Percentiles rank a stretch among this genome's conserved stretches.
Evolutionary conservation across 2,329 filamentous ascomycete genomes (phyloP).

Genomic region (Scedosporium dehoogii): DNA sequence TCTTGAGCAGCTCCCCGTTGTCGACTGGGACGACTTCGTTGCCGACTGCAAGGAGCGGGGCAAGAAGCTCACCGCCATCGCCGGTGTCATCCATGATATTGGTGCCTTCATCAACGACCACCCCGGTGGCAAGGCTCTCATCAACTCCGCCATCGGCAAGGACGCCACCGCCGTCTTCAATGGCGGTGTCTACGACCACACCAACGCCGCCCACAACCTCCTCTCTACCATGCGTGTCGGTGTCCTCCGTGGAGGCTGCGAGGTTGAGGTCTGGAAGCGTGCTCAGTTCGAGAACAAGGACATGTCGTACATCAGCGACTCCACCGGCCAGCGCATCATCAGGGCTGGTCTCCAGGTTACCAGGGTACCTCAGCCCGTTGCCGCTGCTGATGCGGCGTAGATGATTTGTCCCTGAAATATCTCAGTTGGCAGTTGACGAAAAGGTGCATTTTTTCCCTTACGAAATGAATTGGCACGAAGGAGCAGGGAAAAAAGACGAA

Average conservation of each 20-base stretch:
- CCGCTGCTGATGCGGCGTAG: constrained; percentile 75
- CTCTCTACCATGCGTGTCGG: constrained; percentile 82
- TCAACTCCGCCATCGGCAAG: constrained; percentile 73
- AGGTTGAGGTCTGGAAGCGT: constrained; percentile 90
- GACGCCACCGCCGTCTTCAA: constrained; percentile 88
- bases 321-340: constrained; percentile 69
- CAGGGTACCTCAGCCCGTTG: constrained; percentile 67
- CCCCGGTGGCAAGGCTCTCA: constrained; percentile 83
- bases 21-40: constrained; percentile 81
- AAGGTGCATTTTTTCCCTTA: background rate
- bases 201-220: constrained; percentile 81
- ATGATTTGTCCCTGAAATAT: background rate
- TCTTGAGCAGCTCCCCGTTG: constrained; percentile 73
- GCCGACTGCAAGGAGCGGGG: constrained; percentile 62
- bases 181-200: constrained; percentile 82
- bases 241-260: constrained; percentile 76
- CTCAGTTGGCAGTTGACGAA: background rate
- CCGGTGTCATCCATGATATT: constrained; percentile 80
- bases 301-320: constrained; percentile 69
- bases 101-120: constrained; percentile 79
- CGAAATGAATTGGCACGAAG: background rate
- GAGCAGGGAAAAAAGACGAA: background rate
- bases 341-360: constrained; percentile 81
- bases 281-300: constrained; percentile 79
- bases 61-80: constrained; percentile 65